phyloP scores from a whole-genome alignment of 192 early-diverging fungal species.

The Cladochytrium replicatum region DNA sequence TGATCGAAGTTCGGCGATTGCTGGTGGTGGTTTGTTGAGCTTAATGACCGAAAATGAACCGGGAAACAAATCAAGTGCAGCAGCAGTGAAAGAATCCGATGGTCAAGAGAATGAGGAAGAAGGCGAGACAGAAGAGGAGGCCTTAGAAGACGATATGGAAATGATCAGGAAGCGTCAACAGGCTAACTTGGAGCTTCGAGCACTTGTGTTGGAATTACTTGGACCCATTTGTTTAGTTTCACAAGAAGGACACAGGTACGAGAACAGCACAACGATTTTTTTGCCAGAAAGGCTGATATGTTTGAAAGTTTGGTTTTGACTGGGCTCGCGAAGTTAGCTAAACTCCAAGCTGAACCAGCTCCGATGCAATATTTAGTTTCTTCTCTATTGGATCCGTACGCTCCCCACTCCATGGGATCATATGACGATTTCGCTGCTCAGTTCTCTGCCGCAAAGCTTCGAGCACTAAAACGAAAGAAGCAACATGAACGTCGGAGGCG shows the following conservation, averaged over 20 bases:
- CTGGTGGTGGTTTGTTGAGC: background rate
- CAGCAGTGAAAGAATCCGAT: no score
- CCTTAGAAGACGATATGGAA: background rate
- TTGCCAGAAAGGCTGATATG: conserved; percentile 3
- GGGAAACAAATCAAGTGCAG: no score
- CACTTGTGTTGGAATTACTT: conserved; percentile 10
- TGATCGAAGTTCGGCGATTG: background rate
- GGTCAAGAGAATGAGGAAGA: background rate
- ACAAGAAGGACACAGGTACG: conserved; percentile 8
- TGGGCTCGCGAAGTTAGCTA: conserved; percentile 10
- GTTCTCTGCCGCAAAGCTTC: background rate
- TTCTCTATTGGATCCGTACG: conserved; percentile 19
- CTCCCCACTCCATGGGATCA: background rate
- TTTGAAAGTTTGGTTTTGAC: conserved; percentile 11
- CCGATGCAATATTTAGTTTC: conserved; percentile 10
- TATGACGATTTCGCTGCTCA: background rate
- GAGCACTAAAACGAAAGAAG: background rate
- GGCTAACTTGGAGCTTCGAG: conserved; percentile 6
- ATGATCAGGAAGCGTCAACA: conserved; percentile 3
- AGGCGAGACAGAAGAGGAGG: background rate
- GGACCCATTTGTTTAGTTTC: conserved; percentile 23
- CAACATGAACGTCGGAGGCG: background rate
- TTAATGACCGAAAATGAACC: background rate
- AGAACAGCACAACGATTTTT: conserved; percentile 2
- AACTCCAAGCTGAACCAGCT: conserved; percentile 17